Conservation (phyloP, 441 rosid genomes). For the Syzygium syzygioides region DNA sequence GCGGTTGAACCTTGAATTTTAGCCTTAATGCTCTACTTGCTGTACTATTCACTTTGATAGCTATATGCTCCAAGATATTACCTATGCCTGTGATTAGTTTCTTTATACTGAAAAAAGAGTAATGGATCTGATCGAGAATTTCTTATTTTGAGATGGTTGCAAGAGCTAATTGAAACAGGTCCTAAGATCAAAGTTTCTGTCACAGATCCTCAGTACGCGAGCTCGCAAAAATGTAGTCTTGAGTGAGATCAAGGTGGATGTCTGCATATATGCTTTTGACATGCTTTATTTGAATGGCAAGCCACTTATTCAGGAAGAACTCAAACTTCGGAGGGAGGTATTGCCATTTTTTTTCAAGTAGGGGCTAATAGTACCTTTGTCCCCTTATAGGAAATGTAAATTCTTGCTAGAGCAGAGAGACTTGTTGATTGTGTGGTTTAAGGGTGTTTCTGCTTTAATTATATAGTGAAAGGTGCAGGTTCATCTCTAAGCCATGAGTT, state of each 20-base stretch:
- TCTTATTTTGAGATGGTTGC: not conserved
- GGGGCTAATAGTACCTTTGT: not conserved
- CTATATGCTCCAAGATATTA: not conserved
- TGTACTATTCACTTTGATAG: not conserved
- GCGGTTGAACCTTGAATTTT: not conserved
- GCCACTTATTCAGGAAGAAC: constrained; percentile 69
- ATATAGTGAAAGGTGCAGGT: not conserved
- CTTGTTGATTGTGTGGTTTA: not conserved
- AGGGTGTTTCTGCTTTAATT: not conserved
- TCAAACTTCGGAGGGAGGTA: constrained; percentile 80
- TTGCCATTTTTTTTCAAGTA: not conserved
- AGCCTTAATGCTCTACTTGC: not conserved
- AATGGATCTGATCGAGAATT: not conserved
- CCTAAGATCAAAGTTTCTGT: not conserved
- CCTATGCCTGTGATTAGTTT: not conserved
- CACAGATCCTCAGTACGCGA: constrained; percentile 69
- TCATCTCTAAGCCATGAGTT: not conserved
- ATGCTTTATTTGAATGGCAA: constrained; percentile 71
- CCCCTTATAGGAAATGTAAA: not conserved
- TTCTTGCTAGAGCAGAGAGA: not conserved
- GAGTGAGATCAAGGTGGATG: constrained; percentile 80
- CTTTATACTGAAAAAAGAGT: not conserved
- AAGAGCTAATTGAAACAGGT: not conserved
- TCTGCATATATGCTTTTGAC: constrained; percentile 92
- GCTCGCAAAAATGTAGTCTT: constrained; percentile 77